Percentiles rank a stretch among this genome's conserved stretches.
Evolutionary conservation across 2,329 filamentous ascomycete genomes (phyloP).

Genomic region (Plectosphaerella cucumerina): DNA sequence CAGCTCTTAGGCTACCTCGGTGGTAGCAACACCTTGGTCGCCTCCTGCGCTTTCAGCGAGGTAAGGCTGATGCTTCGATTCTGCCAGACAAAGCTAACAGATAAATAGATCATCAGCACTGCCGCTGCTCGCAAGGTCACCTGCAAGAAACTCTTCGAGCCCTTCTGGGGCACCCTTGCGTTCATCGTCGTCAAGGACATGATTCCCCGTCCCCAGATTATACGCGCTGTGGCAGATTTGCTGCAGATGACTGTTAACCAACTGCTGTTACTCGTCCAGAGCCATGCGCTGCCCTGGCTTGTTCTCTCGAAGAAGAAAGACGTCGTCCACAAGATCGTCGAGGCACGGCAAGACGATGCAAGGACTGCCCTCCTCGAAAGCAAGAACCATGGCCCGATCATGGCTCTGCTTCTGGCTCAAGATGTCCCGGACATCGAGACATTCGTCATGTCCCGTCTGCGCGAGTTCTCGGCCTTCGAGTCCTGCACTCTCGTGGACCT

Average conservation of each 20-base stretch:
- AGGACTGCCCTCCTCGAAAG: slow-evolving; percentile 51
- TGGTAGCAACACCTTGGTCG: slow-evolving; percentile 73
- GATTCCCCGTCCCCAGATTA: slow-evolving; percentile 73
- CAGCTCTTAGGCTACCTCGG: slow-evolving; percentile 84
- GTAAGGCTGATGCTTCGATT: slow-evolving; percentile 31
- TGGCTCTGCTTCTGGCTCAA: slow-evolving; percentile 57
- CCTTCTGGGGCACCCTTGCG: slow-evolving; percentile 85
- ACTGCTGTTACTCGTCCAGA: slow-evolving; percentile 72
- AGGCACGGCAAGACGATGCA: slow-evolving; percentile 69
- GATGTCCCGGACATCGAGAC: slow-evolving; percentile 54
- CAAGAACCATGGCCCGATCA: slow-evolving; percentile 51
- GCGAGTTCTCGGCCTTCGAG: slow-evolving; percentile 64
- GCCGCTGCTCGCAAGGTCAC: slow-evolving; percentile 61
- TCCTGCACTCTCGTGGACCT: slow-evolving; percentile 62
- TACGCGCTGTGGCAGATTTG: slow-evolving; percentile 74
- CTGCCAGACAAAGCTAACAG: neutral
- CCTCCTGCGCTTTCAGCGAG: slow-evolving; percentile 79
- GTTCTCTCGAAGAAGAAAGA: slow-evolving; percentile 75
- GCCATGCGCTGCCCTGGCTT: slow-evolving; percentile 79
- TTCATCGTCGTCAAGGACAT: slow-evolving; percentile 81
- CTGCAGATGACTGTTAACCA: slow-evolving; percentile 71
- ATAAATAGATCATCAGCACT: slow-evolving; percentile 56
- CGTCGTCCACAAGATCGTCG: slow-evolving; percentile 75
- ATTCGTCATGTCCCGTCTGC: slow-evolving; percentile 64
- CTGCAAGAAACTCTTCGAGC: slow-evolving; percentile 68